phyloP scores from a whole-genome alignment of 257 asterid species.

The Nicotiana sylvestris region DNA sequence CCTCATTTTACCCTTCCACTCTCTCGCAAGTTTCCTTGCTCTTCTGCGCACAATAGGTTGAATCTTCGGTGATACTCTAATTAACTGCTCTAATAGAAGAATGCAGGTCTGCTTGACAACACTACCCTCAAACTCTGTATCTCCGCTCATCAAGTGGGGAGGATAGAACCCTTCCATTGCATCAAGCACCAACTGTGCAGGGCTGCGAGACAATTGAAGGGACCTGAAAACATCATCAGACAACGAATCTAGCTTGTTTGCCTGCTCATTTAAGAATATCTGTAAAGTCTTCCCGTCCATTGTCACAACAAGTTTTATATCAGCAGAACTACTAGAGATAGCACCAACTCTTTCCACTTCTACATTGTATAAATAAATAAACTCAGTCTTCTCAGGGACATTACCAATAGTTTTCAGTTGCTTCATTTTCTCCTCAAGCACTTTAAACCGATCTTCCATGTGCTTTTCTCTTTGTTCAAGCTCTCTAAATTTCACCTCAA shows the following conservation, averaged over 20 bases:
- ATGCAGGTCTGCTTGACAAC: no score
- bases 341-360: conserved; percentile 9
- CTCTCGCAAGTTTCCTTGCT: no score
- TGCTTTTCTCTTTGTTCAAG: conserved; percentile 21
- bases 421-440: conserved; percentile 17
- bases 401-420: conserved; percentile 5
- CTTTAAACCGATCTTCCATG: conserved; percentile 10
- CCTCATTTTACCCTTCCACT: no score
- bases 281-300: conserved; percentile 51
- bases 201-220: conserved; percentile 41
- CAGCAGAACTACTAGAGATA: conserved; percentile 4
- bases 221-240: conserved; percentile 33
- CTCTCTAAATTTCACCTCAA: conserved; percentile 24
- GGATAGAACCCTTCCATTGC: conserved; percentile 48
- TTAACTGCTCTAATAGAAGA: no score
- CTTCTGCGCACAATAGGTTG: no score
- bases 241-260: conserved; percentile 31
- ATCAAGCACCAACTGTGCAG: conserved; percentile 51
- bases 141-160: conserved; percentile 18
- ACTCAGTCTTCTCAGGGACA: conserved; percentile 13
- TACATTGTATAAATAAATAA: conserved; percentile 19
- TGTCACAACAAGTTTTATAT: conserved; percentile 21
- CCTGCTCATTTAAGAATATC: conserved; percentile 36
- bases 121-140: no score
- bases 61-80: no score